Percentiles rank a stretch among this genome's conserved stretches.
Conservation (phyloP, 116 monocot genomes). For the Zostera marina region DNA sequence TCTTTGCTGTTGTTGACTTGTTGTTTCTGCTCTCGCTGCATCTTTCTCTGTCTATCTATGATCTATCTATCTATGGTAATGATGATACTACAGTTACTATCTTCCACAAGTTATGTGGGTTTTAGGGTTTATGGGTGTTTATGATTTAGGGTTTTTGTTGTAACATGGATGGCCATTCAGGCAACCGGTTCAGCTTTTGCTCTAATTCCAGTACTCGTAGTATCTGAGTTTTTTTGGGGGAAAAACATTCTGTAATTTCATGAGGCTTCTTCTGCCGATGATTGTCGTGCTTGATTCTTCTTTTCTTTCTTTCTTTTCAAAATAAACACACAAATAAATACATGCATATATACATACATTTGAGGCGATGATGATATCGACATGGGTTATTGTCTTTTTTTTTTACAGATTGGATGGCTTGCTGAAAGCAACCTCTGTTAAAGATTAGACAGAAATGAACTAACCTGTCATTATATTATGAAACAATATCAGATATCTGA, state of each 20-base stretch:
- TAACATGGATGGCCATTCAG: conserved; percentile 6
- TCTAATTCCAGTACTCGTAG: neutral
- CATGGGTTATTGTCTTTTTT: neutral
- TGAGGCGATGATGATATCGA: neutral
- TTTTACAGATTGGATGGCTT: conserved; percentile 3
- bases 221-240: neutral
- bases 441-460: neutral
- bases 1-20: neutral
- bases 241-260: neutral
- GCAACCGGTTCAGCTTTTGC: conserved; percentile 3
- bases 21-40: no score
- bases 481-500: neutral
- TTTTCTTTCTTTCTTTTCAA: neutral
- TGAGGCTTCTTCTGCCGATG: conserved; percentile 6
- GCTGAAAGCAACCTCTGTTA: conserved; percentile 4
- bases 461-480: neutral
- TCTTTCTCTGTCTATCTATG: neutral
- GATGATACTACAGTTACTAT: conserved; percentile 1
- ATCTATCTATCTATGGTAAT: neutral
- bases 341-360: neutral
- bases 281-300: neutral
- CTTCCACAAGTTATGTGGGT: neutral
- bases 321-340: neutral
- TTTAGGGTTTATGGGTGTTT: neutral
- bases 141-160: neutral